Evolutionary conservation across 768 basidiomycete species (phyloP), one percentile per base, ranked within the genome.

Genomic region (Kwoniella bestiolae): DNA sequence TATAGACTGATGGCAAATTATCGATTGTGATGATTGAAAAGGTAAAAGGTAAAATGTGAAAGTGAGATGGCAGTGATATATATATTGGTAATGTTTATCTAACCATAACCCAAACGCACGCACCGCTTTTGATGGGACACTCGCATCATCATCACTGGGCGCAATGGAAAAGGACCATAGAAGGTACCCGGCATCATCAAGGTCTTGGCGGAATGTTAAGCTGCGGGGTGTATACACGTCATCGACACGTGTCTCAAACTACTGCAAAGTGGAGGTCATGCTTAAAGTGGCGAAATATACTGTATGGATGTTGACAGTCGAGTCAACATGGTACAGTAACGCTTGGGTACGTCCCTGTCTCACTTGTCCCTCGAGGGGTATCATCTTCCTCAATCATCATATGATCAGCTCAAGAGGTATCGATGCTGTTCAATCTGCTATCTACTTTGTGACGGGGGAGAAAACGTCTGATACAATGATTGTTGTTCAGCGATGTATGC

Each of bases 1-100:
- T 52, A 55, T 50, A n/a, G 14, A 31, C n/a, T n/a, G 45, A 44
- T 41, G 59, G 58, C 45, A 44, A 59, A 56, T 55, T 21, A 25
- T 26, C 1, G 28, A 32, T 51, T 31, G 60, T 32, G 16, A 56
- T 32, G 9, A 16, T 28, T 64, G 46, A 32, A n/a, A 56, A 29
- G 46, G 31, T 12, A 21, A 46, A 52, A n/a, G n/a, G n/a, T n/a
- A n/a, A n/a, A n/a, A n/a, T n/a, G 45, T 41, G 26, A 41, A 9
- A 25, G 32, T n/a, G 11, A 38, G 49, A 62, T 29, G 16, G 29
- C 7, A 23, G 28, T 3, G 28, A 28, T 12, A 25, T 28, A 26
- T 52, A 41, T 51, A 26, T 31, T 55, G 29, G 51, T 44, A 44
- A 44, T 58, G 45, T 11, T 44, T 47, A 26, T 55, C 3, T 7